A percentile compares a stretch with the other conserved stretches of the same genome.
phyloP scores from a whole-genome alignment of 176 grass and related monocot species.

The Phoenix dactylifera region DNA sequence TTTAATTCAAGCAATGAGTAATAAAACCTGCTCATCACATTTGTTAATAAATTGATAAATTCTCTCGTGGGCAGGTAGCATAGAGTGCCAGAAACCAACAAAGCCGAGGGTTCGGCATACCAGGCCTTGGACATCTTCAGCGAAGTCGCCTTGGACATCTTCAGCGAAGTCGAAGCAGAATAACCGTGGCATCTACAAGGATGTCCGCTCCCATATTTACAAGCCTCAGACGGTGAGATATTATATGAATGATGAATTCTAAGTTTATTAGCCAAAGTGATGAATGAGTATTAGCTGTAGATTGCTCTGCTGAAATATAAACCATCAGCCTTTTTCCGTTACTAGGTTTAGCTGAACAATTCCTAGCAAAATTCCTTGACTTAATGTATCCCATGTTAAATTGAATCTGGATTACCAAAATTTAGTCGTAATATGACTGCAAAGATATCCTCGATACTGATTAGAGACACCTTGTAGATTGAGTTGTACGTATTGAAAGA shows the following conservation, averaged over 20 bases:
- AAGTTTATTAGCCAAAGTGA: neutral
- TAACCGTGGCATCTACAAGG: slow-evolving; percentile 25
- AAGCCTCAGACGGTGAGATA: slow-evolving; percentile 46
- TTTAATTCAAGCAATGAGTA: no score
- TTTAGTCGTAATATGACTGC: no score
- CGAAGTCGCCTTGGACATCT: slow-evolving; percentile 54
- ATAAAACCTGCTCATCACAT: neutral
- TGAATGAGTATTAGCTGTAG: no score
- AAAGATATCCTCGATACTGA: no score
- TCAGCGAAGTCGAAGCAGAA: slow-evolving; percentile 30
- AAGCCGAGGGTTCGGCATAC: slow-evolving; percentile 64
- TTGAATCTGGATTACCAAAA: no score
- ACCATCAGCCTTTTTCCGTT: no score
- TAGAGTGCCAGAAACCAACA: slow-evolving; percentile 61
- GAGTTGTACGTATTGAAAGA: neutral
- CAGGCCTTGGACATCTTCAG: slow-evolving; percentile 45
- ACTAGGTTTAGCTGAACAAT: no score
- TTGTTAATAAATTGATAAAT: neutral
- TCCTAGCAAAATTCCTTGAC: no score
- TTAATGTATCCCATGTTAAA: no score
- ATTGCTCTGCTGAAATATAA: no score
- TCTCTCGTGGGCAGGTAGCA: slow-evolving; percentile 32
- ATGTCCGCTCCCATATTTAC: slow-evolving; percentile 17
- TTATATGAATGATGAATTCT: neutral
- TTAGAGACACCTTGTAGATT: no score